These are phyloP conservation scores for Saturnispora hagleri DNA, from an alignment of 805 yeast species.

Conservation along the genomic window DNA sequence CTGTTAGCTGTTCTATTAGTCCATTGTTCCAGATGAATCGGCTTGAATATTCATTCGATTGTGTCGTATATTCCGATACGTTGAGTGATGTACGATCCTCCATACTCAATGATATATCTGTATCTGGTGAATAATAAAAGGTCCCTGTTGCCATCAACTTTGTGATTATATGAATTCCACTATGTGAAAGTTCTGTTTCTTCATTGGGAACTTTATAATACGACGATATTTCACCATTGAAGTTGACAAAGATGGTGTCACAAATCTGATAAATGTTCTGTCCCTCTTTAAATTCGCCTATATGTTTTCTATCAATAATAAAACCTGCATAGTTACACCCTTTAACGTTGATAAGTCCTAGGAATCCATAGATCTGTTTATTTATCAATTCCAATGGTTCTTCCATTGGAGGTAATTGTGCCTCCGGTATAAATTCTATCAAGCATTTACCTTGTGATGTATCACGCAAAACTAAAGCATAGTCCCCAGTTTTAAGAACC, in stretches of 20 bases:
- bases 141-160: conserved; percentile 37
- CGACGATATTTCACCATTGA: conserved; percentile 37
- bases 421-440: conserved; percentile 45
- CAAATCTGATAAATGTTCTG: conserved; percentile 46
- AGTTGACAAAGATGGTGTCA: conserved; percentile 58
- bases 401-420: conserved; percentile 10
- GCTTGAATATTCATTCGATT: conserved; percentile 32
- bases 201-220: conserved; percentile 1
- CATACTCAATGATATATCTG: conserved; percentile 36
- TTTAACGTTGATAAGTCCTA: conserved; percentile 52
- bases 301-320: conserved; percentile 43
- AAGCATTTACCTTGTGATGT: conserved; percentile 27
- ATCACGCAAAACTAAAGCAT: conserved; percentile 8
- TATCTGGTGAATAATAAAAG: conserved; percentile 39
- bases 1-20: conserved; percentile 36
- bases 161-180: conserved; percentile 24
- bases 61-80: conserved; percentile 8
- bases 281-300: conserved; percentile 45
- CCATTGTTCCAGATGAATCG: conserved; percentile 45
- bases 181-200: background rate
- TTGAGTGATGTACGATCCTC: conserved; percentile 31
- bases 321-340: conserved; percentile 49
- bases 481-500: conserved; percentile 7
- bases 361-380: conserved; percentile 36
- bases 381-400: conserved; percentile 19